These are phyloP conservation scores for Boletus semigastroideus DNA, from an alignment of 1,284 basidiomycete species.

Conservation along the genomic window DNA sequence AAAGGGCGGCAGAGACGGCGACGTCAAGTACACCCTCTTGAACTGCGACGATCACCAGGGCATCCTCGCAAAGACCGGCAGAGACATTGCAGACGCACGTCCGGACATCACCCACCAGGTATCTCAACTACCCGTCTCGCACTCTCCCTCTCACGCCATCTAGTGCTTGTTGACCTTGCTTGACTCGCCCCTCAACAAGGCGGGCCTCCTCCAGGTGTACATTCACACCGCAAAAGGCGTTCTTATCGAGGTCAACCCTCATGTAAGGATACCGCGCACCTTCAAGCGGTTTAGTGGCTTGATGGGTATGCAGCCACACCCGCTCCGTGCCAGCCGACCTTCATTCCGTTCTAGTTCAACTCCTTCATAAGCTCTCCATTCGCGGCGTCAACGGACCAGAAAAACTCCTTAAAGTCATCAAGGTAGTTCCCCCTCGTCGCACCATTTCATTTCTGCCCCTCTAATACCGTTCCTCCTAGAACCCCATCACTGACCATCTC, in stretches of 20 bases:
- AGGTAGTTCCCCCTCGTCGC: constrained; percentile 46
- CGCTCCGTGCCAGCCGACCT: neutral
- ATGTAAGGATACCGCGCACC: constrained; percentile 95
- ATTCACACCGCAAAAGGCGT: constrained; percentile 98
- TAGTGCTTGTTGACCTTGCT: constrained; percentile 95
- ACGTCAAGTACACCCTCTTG: constrained; percentile 94
- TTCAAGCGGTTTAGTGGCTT: constrained; percentile 98
- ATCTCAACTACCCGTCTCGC: neutral
- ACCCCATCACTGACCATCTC: constrained; percentile 94
- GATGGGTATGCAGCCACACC: constrained; percentile 73
- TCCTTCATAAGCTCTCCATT: constrained; percentile 95
- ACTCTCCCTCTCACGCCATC: neutral
- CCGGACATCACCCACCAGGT: constrained; percentile 99
- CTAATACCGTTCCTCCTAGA: constrained; percentile 46
- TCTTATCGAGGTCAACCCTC: constrained; percentile 98
- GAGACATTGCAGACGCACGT: constrained; percentile 97
- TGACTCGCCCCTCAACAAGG: constrained; percentile 98
- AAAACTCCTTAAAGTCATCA: constrained; percentile 96
- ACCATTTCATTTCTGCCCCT: neutral
- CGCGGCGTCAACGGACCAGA: constrained; percentile 95
- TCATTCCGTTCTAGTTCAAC: constrained; percentile 71
- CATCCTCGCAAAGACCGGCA: constrained; percentile 94
- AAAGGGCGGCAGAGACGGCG: constrained; percentile 57
- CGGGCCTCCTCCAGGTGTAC: constrained; percentile 95
- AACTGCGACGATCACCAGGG: constrained; percentile 99